A percentile compares a stretch with the other conserved stretches of the same genome.
phyloP scores from a whole-genome alignment of 1,139 yeast species.

The Protomyces arabidopsidicola region DNA sequence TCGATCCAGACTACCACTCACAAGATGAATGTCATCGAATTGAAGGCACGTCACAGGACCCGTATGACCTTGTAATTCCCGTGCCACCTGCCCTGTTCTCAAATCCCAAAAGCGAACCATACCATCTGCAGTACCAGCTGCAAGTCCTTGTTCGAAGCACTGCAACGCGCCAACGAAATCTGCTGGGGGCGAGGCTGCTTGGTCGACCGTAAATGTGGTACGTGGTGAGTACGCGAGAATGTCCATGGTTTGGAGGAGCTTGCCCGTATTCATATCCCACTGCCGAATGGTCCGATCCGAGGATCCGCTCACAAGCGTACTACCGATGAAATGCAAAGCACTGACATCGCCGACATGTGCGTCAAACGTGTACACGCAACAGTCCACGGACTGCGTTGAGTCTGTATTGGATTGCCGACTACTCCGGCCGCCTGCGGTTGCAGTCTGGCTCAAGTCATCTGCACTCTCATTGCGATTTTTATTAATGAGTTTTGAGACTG shows the following conservation, averaged over 20 bases:
- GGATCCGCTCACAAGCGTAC: constrained; percentile 55
- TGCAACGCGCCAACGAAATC: constrained; percentile 58
- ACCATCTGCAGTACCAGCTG: constrained; percentile 74
- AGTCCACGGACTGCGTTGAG: constrained; percentile 30
- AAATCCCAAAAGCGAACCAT: constrained; percentile 71
- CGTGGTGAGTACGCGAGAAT: constrained; percentile 39
- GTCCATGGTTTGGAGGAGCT: constrained; percentile 57
- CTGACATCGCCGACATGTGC: constrained; percentile 64
- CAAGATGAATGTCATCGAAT: constrained; percentile 59
- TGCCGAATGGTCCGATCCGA: constrained; percentile 56
- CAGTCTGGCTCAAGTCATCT: constrained; percentile 33
- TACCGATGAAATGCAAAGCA: constrained; percentile 51
- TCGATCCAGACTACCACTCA: constrained; percentile 62
- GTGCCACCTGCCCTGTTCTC: constrained; percentile 61
- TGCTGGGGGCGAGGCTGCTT: constrained; percentile 13
- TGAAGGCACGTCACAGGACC: constrained; percentile 65
- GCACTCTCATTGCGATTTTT: constrained; percentile 11
- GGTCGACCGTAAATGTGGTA: constrained; percentile 1
- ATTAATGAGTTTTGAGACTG: constrained; percentile 19
- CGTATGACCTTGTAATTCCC: constrained; percentile 65
- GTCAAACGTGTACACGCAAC: constrained; percentile 49
- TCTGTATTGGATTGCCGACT: constrained; percentile 29
- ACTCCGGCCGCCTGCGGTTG: constrained; percentile 35
- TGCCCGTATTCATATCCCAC: constrained; percentile 57
- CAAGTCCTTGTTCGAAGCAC: constrained; percentile 65